Percentiles rank a stretch among this genome's conserved stretches.
Evolutionary conservation across 306 rosid species (phyloP).

Genomic region (Ziziphus jujuba): DNA sequence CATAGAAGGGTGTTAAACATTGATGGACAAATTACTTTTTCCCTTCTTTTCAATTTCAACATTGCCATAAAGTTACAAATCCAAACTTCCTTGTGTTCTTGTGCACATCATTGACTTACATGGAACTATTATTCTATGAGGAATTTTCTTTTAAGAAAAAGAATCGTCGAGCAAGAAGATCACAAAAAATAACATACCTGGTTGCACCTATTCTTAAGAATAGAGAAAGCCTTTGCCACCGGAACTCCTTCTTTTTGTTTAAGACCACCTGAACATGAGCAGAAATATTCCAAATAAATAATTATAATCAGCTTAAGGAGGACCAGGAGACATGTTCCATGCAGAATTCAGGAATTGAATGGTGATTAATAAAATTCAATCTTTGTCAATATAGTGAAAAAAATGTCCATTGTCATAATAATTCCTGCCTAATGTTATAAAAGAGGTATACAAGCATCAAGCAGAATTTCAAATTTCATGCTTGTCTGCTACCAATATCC

Average conservation of each 20-base stretch:
- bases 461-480: neutral
- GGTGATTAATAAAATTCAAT: neutral
- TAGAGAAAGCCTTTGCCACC: conserved; percentile 80
- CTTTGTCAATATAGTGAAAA: neutral
- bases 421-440: neutral
- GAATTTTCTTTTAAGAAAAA: too few species aligned
- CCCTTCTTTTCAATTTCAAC: too few species aligned
- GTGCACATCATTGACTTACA: too few species aligned
- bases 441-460: conserved; percentile 12
- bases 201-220: conserved; percentile 81
- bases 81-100: too few species aligned
- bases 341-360: neutral
- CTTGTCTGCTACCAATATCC: neutral
- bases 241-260: conserved; percentile 78
- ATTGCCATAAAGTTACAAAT: neutral
- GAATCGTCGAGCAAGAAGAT: too few species aligned
- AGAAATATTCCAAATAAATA: conserved; percentile 16
- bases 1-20: neutral
- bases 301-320: neutral
- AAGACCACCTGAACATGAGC: conserved; percentile 64
- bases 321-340: neutral
- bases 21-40: too few species aligned
- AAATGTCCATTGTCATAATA: neutral
- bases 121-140: too few species aligned
- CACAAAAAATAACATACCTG: too few species aligned